Conservation (phyloP, 768 basidiomycete species). For the Termitomyces sp. region DNA sequence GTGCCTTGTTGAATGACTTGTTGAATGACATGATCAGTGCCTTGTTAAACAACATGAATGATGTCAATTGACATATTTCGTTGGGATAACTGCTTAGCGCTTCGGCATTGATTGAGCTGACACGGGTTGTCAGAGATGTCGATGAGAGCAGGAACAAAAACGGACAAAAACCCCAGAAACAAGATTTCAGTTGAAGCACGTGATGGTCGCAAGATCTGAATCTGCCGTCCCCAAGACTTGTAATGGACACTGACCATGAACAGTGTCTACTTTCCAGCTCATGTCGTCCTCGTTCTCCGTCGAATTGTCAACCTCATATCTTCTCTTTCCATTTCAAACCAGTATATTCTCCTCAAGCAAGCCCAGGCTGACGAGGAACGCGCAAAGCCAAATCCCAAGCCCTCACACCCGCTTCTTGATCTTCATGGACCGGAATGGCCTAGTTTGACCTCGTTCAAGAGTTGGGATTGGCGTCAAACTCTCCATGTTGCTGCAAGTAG, state of each 20-base stretch:
- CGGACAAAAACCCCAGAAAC: too few relatives aligned
- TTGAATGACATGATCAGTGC: too few relatives aligned
- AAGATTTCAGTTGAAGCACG: slow-evolving; percentile 1
- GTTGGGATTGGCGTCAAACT: slow-evolving; percentile 21
- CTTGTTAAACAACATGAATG: too few relatives aligned
- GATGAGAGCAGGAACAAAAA: too few relatives aligned
- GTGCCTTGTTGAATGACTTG: not conserved
- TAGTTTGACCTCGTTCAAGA: slow-evolving; percentile 21
- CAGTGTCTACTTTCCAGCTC: slow-evolving; percentile 50
- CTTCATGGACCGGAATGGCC: slow-evolving; percentile 24
- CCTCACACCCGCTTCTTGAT: slow-evolving; percentile 10
- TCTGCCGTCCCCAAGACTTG: slow-evolving; percentile 6
- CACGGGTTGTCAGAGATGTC: not conserved
- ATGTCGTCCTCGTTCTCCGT: slow-evolving; percentile 58
- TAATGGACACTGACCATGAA: slow-evolving; percentile 26
- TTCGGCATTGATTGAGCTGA: too few relatives aligned
- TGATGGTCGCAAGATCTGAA: slow-evolving; percentile 9
- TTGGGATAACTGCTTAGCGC: too few relatives aligned
- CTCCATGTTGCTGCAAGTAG: not conserved
- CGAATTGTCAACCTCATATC: slow-evolving; percentile 68
- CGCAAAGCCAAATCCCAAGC: not conserved
- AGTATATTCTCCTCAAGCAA: slow-evolving; percentile 42
- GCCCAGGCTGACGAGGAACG: slow-evolving; percentile 13
- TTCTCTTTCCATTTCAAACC: slow-evolving; percentile 64
- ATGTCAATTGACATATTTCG: too few relatives aligned